phyloP scores from a whole-genome alignment of 2,329 filamentous ascomycete genomes.

The Colletotrichum noveboracense region DNA sequence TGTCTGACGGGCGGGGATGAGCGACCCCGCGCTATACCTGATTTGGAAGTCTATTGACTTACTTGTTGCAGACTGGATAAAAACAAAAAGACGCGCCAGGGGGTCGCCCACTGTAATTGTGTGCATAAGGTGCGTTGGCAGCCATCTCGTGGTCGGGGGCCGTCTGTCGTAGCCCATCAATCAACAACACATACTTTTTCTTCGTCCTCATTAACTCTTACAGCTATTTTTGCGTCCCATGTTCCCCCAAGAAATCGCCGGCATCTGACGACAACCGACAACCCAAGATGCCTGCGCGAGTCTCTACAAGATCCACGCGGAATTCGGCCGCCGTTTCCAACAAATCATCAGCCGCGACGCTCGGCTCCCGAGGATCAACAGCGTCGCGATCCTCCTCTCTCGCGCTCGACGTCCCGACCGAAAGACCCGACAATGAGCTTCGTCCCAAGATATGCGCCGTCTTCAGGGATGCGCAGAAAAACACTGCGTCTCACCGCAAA shows the following conservation, averaged over 20 bases:
- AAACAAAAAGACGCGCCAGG: constrained; percentile 24
- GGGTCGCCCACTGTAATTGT: constrained; percentile 16
- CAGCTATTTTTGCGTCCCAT: background rate
- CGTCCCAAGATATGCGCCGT: constrained; percentile 76
- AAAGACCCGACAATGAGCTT: constrained; percentile 72
- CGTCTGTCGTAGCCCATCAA: background rate
- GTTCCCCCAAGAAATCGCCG: background rate
- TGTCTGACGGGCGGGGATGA: background rate
- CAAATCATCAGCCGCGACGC: constrained; percentile 42
- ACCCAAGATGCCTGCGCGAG: constrained; percentile 53
- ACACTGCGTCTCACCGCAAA: constrained; percentile 89
- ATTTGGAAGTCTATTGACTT: constrained; percentile 24
- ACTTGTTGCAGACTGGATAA: constrained; percentile 2
- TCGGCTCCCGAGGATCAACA: constrained; percentile 47
- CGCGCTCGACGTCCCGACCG: constrained; percentile 65
- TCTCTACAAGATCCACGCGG: constrained; percentile 51
- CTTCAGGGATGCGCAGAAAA: constrained; percentile 85
- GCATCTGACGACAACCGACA: background rate
- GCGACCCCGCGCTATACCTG: constrained; percentile 22
- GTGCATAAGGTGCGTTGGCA: background rate
- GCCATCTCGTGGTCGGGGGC: background rate
- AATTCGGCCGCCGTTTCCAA: constrained; percentile 46
- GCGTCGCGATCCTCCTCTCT: constrained; percentile 53
- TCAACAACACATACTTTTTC: constrained; percentile 13
- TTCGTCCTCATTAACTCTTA: background rate